Base-by-base conservation (phyloP, 305 asterid genomes). In the Fraxinus velutina region DNA sequence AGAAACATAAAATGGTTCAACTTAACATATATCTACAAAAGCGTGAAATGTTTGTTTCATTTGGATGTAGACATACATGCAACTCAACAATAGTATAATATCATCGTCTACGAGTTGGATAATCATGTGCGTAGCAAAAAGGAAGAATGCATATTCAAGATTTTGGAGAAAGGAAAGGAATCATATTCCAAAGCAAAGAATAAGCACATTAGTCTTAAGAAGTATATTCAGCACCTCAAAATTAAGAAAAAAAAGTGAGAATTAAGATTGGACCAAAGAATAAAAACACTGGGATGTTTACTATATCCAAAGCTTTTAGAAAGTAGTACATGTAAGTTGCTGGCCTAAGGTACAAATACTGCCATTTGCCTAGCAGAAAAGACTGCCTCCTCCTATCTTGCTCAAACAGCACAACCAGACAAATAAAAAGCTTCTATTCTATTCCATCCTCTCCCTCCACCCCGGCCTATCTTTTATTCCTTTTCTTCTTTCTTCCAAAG, bases 271-370 rank as follows among this genome's bases (percentile, higher is more conserved):
- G 89, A 83, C 84, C 83, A 83, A 75, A 84, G 88, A 88, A 86
- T 88, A 64, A 24, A 24, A 64, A 22, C 10, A 64, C n/a, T 24
- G 73, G 34, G n/a, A 22, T 84, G 80, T 80, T 78, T 82, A 82
- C 92, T 87, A 88, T 90, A 90, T 91, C 87, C 95, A 83, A 47
- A 87, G 89, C 94, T 89, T 91, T 92, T 87, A 77, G 86, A 89
- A 92, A 90, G 92, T 24, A 64, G 73, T 8, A 8, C 29, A 64
- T 6, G 32, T 62, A 62, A 86, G 89, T 84, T 78, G 90, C 92
- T 91, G 88, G 50, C 34, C 89, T 88, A 88, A 88, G 90, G 92
- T 92, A 88, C 90, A 85, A 78, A 81, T 24, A 89, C 86, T 88
- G 83, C 91, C 91, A 88, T 90, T 89, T 92, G 94, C 94, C 89